Evolutionary conservation across 495 filamentous ascomycete genomes (phyloP), one percentile per base, ranked within the genome.

Genomic region (Durotheca rogersii): DNA sequence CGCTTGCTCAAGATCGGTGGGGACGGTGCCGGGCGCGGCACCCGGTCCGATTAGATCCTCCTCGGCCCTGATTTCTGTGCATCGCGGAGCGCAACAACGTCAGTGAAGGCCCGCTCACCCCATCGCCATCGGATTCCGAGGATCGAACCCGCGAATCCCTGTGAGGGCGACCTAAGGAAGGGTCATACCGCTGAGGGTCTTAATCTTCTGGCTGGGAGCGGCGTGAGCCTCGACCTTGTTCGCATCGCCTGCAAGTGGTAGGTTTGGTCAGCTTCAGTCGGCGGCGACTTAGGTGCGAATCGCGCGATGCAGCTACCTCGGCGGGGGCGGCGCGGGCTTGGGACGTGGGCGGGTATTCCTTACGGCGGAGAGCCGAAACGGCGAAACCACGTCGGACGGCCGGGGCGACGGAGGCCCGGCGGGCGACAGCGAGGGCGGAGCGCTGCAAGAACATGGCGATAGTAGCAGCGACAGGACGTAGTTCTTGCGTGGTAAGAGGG

Each of bases 1-100:
- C 34, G 92, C 76, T 70, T 99, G 93, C 64, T 95, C 88, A 67
- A 91, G 66, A 72, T 99, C 93, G 75, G 88, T 89, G 51, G 93
- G 89, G 56, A 99, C 77, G 68, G 86, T 88, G 57, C 92, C 93
- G 53, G 84, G 72, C 43, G 76, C 72, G 62, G 85, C 89, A 71
- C 93, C 93, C 32, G 90, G 88, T 50, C 82, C 77, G 49, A 94
- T 27, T 41, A 99, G 87, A 74, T 99, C 93, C 9, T 82, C 77
- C 59, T 85, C 81, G 54, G 66, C 77, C 73, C 83, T 85, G 72
- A 97, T 83, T 60, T 97, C 92, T 98, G 66, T 74, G 52, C n/a
- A n/a, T n/a, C n/a, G n/a, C 15, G 7, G 12, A 35, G 30, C 37
- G 21, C 23, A 16, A 12, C 50, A 27, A 41, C 30, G 57, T 64